phyloP scores from a whole-genome alignment of 2,329 filamentous ascomycete species.

The Fusarium proliferatum region DNA sequence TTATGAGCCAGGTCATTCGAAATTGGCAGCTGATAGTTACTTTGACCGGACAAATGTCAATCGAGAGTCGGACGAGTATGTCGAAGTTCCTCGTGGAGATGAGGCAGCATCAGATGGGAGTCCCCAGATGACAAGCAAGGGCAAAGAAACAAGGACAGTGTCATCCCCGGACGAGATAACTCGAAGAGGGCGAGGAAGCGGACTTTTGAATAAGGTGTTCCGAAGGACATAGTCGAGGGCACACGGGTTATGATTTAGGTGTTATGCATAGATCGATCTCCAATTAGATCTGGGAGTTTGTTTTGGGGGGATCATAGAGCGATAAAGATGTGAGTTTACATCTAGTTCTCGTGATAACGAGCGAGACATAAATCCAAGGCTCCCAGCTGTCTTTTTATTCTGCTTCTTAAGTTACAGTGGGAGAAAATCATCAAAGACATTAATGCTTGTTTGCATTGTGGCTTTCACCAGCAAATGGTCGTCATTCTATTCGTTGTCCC shows the following conservation, averaged over 20 bases:
- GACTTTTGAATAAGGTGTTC: conserved; percentile 53
- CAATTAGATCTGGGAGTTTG: conserved; percentile 5
- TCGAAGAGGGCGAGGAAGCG: conserved; percentile 45
- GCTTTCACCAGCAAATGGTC: neutral
- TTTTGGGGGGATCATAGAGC: neutral
- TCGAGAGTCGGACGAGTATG: conserved; percentile 50
- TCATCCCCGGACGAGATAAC: conserved; percentile 34
- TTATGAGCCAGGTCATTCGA: conserved; percentile 47
- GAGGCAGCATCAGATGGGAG: conserved; percentile 34
- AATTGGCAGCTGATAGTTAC: conserved; percentile 46
- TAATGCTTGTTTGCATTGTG: neutral
- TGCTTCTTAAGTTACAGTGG: neutral
- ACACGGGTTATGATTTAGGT: conserved; percentile 10
- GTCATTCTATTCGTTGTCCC: neutral
- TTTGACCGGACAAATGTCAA: conserved; percentile 42
- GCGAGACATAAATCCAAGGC: neutral
- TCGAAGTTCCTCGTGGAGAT: conserved; percentile 48
- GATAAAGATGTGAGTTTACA: neutral
- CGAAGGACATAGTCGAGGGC: conserved; percentile 39
- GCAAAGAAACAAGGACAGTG: conserved; percentile 34
- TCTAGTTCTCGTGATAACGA: neutral
- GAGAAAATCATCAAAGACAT: no score
- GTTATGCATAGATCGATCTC: neutral
- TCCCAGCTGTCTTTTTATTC: neutral
- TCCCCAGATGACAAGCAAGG: conserved; percentile 31